These are phyloP conservation scores for Gossypium schwendimanii DNA, from an alignment of 441 rosid species.

Conservation along the genomic window DNA sequence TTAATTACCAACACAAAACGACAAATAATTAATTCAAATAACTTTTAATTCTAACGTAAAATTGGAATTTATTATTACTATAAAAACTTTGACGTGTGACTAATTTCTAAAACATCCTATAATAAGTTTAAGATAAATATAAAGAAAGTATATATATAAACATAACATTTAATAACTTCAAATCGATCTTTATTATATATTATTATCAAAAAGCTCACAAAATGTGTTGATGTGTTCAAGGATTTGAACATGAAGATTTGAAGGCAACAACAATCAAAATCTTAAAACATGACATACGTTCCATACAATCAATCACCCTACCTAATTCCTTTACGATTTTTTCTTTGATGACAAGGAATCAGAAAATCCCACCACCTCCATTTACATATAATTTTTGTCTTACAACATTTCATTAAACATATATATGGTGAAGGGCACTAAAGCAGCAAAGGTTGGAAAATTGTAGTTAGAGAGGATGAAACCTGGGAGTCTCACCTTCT, in stretches of 20 bases:
- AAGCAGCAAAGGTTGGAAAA: not conserved
- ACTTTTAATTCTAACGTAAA: too few species aligned
- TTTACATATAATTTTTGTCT: not conserved
- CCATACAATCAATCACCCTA: not conserved
- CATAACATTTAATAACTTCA: not conserved
- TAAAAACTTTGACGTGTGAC: too few species aligned
- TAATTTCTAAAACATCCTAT: too few species aligned
- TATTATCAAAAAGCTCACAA: not conserved
- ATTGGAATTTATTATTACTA: too few species aligned
- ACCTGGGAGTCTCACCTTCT: constrained; percentile 34
- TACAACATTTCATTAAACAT: too few species aligned
- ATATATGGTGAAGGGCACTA: too few species aligned
- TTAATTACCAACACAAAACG: too few species aligned
- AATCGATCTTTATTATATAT: not conserved
- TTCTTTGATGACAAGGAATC: not conserved
- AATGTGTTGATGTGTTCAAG: not conserved
- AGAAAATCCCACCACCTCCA: not conserved
- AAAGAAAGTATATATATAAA: not conserved
- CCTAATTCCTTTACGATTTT: not conserved
- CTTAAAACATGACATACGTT: not conserved
- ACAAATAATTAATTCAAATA: too few species aligned
- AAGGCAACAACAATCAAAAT: not conserved
- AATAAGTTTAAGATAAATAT: too few species aligned
- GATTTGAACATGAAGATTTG: not conserved
- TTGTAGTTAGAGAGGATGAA: not conserved